A percentile compares a stretch with the other conserved stretches of the same genome.
These are phyloP conservation scores for Shiraia bambusicola DNA, from an alignment of 2,329 filamentous ascomycete species.

Conservation along the genomic window DNA sequence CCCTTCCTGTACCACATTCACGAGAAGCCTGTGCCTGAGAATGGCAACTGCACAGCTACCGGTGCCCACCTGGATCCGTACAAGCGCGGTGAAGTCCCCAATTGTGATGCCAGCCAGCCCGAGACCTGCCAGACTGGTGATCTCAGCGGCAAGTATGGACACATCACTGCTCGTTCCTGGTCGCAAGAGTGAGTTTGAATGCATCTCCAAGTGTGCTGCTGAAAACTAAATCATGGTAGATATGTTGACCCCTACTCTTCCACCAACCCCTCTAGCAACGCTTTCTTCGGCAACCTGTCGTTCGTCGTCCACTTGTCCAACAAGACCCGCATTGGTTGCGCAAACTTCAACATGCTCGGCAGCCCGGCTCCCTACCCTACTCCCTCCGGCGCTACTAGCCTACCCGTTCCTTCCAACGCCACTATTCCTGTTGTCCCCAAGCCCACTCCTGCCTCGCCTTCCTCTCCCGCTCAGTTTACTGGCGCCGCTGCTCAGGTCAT, in stretches of 20 bases:
- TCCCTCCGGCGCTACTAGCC: conserved; percentile 11
- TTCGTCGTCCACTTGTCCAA: conserved; percentile 58
- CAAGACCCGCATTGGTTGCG: conserved; percentile 58
- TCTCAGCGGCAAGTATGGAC: conserved; percentile 50
- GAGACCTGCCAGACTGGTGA: conserved; percentile 50
- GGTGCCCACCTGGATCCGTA: conserved; percentile 49
- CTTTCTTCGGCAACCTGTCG: conserved; percentile 57
- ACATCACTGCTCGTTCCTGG: conserved; percentile 34
- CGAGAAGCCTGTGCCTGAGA: conserved; percentile 43
- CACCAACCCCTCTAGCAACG: conserved; percentile 41
- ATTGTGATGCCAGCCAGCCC: conserved; percentile 41
- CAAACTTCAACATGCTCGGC: conserved; percentile 55
- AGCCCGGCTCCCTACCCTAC: conserved; percentile 3
- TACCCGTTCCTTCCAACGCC: conserved; percentile 11
- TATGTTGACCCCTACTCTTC: conserved; percentile 55
- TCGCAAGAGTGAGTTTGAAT: conserved; percentile 46
- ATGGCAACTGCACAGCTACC: conserved; percentile 48
- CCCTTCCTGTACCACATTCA: conserved; percentile 53
- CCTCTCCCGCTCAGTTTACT: conserved; percentile 18
- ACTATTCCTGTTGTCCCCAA: conserved; percentile 8
- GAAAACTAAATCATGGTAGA: conserved; percentile 27
- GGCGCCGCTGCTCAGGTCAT: conserved; percentile 23
- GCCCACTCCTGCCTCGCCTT: conserved; percentile 17
- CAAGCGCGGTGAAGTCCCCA: conserved; percentile 41
- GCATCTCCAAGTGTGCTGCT: background rate